Percentiles rank a stretch among this genome's conserved stretches.
phyloP scores from a whole-genome alignment of 495 filamentous ascomycete species.

The Penicillium egyptiacum region DNA sequence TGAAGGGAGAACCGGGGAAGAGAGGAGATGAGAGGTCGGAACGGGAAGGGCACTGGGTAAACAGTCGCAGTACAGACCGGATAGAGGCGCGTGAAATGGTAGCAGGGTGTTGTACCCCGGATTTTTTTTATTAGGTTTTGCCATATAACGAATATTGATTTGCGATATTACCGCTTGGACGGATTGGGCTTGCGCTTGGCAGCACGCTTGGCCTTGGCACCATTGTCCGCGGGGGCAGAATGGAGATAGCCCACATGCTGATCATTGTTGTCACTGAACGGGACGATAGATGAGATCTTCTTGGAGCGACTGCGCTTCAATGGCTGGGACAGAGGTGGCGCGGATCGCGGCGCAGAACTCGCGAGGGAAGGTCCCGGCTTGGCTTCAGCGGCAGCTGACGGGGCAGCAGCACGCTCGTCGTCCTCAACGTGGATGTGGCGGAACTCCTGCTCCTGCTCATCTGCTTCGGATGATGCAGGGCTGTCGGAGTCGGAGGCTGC shows the following conservation, averaged over 20 bases:
- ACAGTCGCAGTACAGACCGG: not conserved
- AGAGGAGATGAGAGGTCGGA: not conserved
- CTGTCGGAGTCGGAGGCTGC: constrained; percentile 53
- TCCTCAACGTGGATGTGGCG: constrained; percentile 56
- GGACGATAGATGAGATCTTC: constrained; percentile 48
- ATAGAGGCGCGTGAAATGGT: not conserved
- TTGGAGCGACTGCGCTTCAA: constrained; percentile 43
- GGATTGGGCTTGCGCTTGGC: constrained; percentile 18
- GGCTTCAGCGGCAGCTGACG: constrained; percentile 34
- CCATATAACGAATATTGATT: not conserved
- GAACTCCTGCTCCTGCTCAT: constrained; percentile 47
- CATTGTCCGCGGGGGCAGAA: constrained; percentile 37
- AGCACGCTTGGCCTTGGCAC: constrained; percentile 28
- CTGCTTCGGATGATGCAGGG: constrained; percentile 45
- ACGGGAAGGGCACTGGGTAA: not conserved
- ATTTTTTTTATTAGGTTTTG: not conserved
- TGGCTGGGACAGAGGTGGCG: constrained; percentile 43
- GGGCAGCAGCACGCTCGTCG: constrained; percentile 41
- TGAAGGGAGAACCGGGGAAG: not conserved
- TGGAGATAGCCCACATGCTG: constrained; percentile 52
- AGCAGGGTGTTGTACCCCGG: not conserved
- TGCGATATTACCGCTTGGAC: not conserved
- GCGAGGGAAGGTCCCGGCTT: constrained; percentile 41
- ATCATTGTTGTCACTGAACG: constrained; percentile 39
- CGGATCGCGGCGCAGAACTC: constrained; percentile 32